Conservation (phyloP, 2,329 filamentous ascomycete genomes). For the Corynespora cassiicola region DNA sequence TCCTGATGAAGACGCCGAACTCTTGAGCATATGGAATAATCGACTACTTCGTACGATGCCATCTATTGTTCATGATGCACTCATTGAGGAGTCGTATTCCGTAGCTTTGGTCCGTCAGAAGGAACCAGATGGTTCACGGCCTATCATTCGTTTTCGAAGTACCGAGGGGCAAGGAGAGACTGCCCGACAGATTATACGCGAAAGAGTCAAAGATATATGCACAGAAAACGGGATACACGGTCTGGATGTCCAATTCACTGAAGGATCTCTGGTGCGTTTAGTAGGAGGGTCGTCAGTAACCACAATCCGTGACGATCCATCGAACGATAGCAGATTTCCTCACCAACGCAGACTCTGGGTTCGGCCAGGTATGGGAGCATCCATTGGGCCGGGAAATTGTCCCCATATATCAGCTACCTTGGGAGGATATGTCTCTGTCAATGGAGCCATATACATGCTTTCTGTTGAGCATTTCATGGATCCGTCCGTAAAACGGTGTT, state of each 20-base stretch:
- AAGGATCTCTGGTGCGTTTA: conserved; percentile 10
- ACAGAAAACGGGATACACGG: background rate
- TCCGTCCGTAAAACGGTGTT: no score
- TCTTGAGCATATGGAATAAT: conserved; percentile 5
- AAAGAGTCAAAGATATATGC: conserved; percentile 7
- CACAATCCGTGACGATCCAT: conserved; percentile 5
- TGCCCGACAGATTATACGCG: conserved; percentile 3
- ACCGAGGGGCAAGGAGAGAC: conserved; percentile 4
- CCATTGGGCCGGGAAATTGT: conserved; percentile 8
- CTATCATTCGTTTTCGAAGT: conserved; percentile 13
- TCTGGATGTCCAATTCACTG: conserved; percentile 9
- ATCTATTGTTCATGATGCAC: conserved; percentile 1
- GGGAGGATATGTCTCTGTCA: conserved; percentile 10
- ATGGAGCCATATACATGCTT: conserved; percentile 11
- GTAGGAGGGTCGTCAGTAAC: conserved; percentile 2
- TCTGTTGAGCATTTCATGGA: conserved; percentile 10
- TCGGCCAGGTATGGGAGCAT: conserved; percentile 9
- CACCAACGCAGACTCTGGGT: conserved; percentile 9
- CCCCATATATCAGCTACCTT: conserved; percentile 11
- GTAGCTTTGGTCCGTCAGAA: conserved; percentile 10
- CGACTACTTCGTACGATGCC: conserved; percentile 6
- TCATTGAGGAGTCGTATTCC: conserved; percentile 9
- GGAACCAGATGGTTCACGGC: background rate
- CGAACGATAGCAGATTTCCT: conserved; percentile 10
- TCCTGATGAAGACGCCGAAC: conserved; percentile 3